Conservation (phyloP, 2,329 filamentous ascomycete genomes). For the Colletotrichum sp. region DNA sequence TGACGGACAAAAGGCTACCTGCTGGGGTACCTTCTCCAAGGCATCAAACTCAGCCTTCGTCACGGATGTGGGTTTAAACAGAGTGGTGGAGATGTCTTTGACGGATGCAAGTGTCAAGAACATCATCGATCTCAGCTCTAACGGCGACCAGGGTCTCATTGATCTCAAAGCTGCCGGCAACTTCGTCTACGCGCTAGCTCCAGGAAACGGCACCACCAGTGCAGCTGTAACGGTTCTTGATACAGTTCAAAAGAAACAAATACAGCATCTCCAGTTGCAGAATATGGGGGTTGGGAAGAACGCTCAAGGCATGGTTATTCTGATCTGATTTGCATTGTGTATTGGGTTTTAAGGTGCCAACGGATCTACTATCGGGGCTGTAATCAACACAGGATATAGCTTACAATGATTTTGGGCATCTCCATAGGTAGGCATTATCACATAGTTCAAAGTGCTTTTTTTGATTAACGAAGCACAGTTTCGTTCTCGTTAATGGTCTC, state of each 20-base stretch:
- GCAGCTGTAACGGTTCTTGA: constrained; percentile 44
- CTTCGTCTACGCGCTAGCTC: constrained; percentile 63
- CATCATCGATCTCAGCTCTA: constrained; percentile 45
- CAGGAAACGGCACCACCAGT: constrained; percentile 50
- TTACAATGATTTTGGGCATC: neutral
- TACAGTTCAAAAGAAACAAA: constrained; percentile 17
- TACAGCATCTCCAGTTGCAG: neutral
- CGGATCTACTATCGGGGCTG: neutral
- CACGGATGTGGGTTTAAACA: constrained; percentile 57
- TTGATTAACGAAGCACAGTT: neutral
- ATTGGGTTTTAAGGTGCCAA: neutral
- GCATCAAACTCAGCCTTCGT: constrained; percentile 60
- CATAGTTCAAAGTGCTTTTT: neutral
- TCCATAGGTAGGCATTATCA: neutral
- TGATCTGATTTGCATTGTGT: neutral
- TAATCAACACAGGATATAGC: neutral
- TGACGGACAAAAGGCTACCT: constrained; percentile 58
- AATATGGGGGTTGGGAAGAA: neutral
- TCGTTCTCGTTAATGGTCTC: neutral
- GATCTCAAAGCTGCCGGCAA: constrained; percentile 57
- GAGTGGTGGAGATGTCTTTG: constrained; percentile 61
- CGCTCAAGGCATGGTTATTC: constrained; percentile 11
- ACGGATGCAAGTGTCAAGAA: constrained; percentile 51
- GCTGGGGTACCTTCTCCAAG: constrained; percentile 59
- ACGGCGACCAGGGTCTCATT: constrained; percentile 57